A percentile compares a stretch with the other conserved stretches of the same genome.
These are phyloP conservation scores for Podospora pseudoanserina DNA, from an alignment of 495 filamentous ascomycete species.

Conservation along the genomic window DNA sequence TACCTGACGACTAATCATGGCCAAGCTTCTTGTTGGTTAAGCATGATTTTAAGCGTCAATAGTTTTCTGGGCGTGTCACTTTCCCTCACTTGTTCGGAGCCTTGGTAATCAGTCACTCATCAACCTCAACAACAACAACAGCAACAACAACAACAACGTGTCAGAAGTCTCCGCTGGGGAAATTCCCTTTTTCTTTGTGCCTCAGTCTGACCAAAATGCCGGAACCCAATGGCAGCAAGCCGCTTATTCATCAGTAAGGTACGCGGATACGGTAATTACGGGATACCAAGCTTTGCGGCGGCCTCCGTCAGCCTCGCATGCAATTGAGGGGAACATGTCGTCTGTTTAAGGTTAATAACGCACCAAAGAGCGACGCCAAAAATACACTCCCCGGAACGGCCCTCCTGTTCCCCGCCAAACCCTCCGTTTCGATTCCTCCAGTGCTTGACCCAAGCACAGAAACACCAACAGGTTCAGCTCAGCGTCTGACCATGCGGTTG, in stretches of 20 bases:
- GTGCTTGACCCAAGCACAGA: neutral
- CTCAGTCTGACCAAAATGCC: conserved; percentile 11
- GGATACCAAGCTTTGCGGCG: conserved; percentile 1
- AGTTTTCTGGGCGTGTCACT: neutral
- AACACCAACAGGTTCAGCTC: neutral
- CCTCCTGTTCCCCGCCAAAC: neutral
- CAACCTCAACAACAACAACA: no score
- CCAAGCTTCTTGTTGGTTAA: conserved; percentile 34
- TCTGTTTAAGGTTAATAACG: conserved; percentile 36
- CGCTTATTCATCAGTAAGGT: conserved; percentile 17
- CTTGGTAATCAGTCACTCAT: neutral
- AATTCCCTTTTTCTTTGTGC: neutral
- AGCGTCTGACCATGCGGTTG: neutral
- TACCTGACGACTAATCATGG: neutral
- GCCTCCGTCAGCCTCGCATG: conserved; percentile 3
- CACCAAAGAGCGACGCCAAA: conserved; percentile 19
- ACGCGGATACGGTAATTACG: neutral
- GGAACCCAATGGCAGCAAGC: conserved; percentile 25
- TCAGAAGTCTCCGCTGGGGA: neutral
- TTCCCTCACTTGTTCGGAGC: neutral
- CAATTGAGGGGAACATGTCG: conserved; percentile 18
- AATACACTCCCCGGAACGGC: conserved; percentile 19
- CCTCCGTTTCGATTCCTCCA: neutral
- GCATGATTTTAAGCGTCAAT: conserved; percentile 48
- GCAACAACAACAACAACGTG: neutral